phyloP scores from a whole-genome alignment of 352 stramenopile genomes.

The Phytophthora parvispora region DNA sequence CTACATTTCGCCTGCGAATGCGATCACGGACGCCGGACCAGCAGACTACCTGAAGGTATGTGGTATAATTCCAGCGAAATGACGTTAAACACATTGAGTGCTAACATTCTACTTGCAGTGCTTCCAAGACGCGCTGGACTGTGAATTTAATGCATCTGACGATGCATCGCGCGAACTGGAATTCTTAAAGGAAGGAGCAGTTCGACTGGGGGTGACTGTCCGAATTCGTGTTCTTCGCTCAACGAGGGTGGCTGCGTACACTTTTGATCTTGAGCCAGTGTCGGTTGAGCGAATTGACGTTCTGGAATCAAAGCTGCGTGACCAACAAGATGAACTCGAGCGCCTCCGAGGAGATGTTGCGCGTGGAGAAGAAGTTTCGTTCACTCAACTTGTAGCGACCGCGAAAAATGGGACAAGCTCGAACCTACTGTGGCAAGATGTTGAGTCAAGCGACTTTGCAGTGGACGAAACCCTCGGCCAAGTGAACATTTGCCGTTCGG shows the following conservation, averaged over 20 bases:
- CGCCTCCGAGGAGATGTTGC: background rate
- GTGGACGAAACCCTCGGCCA: background rate
- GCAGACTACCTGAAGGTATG: conserved; percentile 22
- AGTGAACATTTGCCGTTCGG: background rate
- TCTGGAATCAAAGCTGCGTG: conserved; percentile 21
- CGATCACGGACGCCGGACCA: conserved; percentile 4
- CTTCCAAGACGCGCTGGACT: conserved; percentile 23
- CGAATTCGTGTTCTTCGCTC: conserved; percentile 15
- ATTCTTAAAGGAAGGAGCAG: background rate
- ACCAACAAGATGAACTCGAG: conserved; percentile 7
- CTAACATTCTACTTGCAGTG: conserved; percentile 5
- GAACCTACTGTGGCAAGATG: background rate
- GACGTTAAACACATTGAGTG: background rate
- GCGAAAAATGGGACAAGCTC: background rate
- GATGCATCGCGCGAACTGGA: conserved; percentile 14
- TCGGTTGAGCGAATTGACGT: conserved; percentile 25
- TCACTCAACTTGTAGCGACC: background rate
- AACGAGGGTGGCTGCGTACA: conserved; percentile 4
- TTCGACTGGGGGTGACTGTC: conserved; percentile 8
- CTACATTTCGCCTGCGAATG: conserved; percentile 22
- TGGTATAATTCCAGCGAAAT: background rate
- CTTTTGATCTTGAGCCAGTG: conserved; percentile 24
- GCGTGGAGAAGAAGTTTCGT: background rate
- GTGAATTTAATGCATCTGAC: background rate
- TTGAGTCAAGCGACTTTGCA: background rate